Conservation (phyloP, 2,329 filamentous ascomycete genomes). For the Xylaria sp. region DNA sequence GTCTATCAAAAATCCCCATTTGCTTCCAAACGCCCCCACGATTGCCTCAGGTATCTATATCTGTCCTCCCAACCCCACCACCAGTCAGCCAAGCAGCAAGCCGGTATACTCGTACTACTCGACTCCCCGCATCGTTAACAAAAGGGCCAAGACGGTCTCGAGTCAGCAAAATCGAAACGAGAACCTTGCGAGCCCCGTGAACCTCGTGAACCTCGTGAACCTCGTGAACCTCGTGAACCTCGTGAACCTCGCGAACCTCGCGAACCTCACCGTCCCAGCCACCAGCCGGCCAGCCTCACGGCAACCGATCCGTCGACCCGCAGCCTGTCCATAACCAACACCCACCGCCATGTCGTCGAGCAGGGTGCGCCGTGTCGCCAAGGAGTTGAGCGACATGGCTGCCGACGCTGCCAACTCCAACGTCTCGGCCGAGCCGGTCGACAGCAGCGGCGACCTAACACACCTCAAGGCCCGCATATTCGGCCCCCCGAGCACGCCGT, state of each 20-base stretch:
- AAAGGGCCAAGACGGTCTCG: too few species aligned
- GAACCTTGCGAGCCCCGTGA: background rate
- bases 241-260: background rate
- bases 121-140: background rate
- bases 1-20: background rate
- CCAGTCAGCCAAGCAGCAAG: background rate
- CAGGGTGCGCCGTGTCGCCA: conserved; percentile 71
- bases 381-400: conserved; percentile 80
- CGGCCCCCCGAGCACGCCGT: conserved; percentile 92
- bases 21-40: background rate
- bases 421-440: conserved; percentile 74
- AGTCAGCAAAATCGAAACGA: background rate
- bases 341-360: conserved; percentile 58
- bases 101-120: background rate
- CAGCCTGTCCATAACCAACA: background rate
- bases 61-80: background rate
- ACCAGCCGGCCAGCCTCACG: background rate
- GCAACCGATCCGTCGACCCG: background rate
- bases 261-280: too few species aligned
- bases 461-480: conserved; percentile 85
- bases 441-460: conserved; percentile 73
- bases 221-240: background rate
- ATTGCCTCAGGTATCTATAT: background rate
- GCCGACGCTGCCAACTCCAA: conserved; percentile 76
- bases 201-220: background rate